phyloP scores from a whole-genome alignment of 2,329 filamentous ascomycete genomes.

The Fragosphaeria purpurea region DNA sequence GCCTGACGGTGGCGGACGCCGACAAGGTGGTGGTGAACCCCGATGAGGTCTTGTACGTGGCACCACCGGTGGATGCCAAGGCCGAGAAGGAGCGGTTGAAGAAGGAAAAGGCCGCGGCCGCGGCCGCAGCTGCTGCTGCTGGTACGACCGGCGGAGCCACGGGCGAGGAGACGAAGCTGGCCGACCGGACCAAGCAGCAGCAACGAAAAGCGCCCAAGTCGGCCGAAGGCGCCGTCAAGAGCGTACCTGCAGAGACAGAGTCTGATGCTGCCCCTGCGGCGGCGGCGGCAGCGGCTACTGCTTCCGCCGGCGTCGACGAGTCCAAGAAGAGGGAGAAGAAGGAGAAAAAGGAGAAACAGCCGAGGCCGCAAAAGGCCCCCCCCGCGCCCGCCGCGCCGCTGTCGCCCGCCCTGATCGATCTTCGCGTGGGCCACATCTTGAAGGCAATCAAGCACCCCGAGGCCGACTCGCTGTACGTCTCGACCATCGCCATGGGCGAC shows the following conservation, averaged over 20 bases:
- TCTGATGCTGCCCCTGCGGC: constrained; percentile 23
- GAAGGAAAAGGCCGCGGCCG: constrained; percentile 78
- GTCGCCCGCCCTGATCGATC: constrained; percentile 79
- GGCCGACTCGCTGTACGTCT: constrained; percentile 90
- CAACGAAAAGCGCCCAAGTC: constrained; percentile 43
- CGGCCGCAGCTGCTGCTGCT: constrained; percentile 36
- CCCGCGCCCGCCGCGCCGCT: constrained; percentile 66
- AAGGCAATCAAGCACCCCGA: constrained; percentile 94
- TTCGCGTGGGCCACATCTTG: constrained; percentile 93
- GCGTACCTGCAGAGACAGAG: constrained; percentile 15
- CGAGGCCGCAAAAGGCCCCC: constrained; percentile 47
- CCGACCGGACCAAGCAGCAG: constrained; percentile 52
- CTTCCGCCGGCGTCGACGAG: constrained; percentile 35
- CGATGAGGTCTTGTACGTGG: constrained; percentile 74
- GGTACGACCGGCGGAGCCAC: constrained; percentile 24
- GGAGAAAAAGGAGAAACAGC: constrained; percentile 84
- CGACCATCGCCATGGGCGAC: constrained; percentile 91
- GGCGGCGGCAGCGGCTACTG: constrained; percentile 24
- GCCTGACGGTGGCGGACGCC: constrained; percentile 55
- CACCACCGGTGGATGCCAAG: constrained; percentile 82
- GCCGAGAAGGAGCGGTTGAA: constrained; percentile 94
- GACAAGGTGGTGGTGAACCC: constrained; percentile 73
- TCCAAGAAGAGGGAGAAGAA: constrained; percentile 85
- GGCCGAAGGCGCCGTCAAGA: constrained; percentile 37
- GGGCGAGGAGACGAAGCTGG: constrained; percentile 37